Conservation (phyloP, 805 yeast species). For the Candida suzukii region DNA sequence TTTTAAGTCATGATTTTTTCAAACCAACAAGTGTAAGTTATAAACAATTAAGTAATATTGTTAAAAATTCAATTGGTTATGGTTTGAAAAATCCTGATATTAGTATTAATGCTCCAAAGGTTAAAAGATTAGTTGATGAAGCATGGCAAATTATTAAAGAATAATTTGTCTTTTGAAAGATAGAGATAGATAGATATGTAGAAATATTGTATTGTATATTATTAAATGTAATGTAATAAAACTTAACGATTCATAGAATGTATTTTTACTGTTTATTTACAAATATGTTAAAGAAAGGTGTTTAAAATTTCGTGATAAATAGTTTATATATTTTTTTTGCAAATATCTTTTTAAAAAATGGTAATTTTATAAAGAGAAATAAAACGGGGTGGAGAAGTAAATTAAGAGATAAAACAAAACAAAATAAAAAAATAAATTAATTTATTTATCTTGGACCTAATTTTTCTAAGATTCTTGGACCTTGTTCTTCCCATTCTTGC, state of each 20-base stretch:
- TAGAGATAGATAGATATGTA: too few relatives aligned
- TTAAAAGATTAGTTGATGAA: conserved; percentile 41
- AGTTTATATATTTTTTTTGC: too few relatives aligned
- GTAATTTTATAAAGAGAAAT: too few relatives aligned
- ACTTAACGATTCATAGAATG: too few relatives aligned
- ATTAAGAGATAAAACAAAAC: background rate
- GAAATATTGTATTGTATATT: too few relatives aligned
- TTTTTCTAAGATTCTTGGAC: conserved; percentile 76
- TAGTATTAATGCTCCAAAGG: conserved; percentile 27
- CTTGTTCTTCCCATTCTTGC: conserved; percentile 97
- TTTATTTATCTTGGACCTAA: conserved; percentile 76
- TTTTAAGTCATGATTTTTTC: conserved; percentile 58
- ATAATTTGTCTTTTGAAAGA: conserved; percentile 1
- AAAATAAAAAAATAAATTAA: background rate
- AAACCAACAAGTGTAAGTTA: conserved; percentile 69
- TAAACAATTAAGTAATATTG: conserved; percentile 59
- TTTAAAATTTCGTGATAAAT: too few relatives aligned
- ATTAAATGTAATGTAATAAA: too few relatives aligned
- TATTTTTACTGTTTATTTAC: too few relatives aligned
- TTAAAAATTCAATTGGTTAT: conserved; percentile 69
- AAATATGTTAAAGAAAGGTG: too few relatives aligned
- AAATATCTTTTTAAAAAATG: too few relatives aligned
- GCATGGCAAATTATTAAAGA: conserved; percentile 48
- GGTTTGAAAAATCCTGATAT: conserved; percentile 42
- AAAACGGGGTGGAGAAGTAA: background rate